Evolutionary conservation across 495 filamentous ascomycete species (phyloP), one percentile per base, ranked within the genome.

Genomic region (Articulospora tetracladia): DNA sequence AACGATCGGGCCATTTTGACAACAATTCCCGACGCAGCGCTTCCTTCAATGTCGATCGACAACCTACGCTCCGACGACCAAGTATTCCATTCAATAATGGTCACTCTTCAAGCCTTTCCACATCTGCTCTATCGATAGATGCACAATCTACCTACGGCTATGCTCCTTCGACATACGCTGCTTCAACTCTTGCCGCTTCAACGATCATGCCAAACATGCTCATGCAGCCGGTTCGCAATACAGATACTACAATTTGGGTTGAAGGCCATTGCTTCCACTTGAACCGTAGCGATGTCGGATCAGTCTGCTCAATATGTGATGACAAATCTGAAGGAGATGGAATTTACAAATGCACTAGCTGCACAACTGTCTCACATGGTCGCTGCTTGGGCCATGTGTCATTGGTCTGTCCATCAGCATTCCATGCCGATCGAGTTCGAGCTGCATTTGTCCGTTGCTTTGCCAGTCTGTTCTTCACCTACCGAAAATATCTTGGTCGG

Each of bases 121-220:
- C 93, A 25, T 94, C 90, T 11, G 91, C 91, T 4, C 76, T 96
- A 58, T 87, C 85, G 57, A 85, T 86, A 22, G 90, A 93, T 63
- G 81, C 87, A 50, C 83, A 87, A 19, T 84, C 85, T 1, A 93
- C 86, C 15, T 87, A 86, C 17, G 82, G 80, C 2, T 98, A 98
- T 75, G 93, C 94, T 1, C 93, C 94, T 1, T 97, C 93, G 2
- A 91, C 93, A 1, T 98, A 97, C 73, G 94, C 94, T 1, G 91
- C 93, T 66, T 97, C 93, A 17, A 98, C 94, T 11, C 80, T 98
- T n/a, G 94, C 94, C 28, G 94, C 94, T n/a, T 96, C 92, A 15
- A 98, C 94, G 0, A 87, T 98, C 67, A 96, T 98, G 84, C 93
- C 94, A 13, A 91, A 92, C 69, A 84, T 95, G 74, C 77, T 91